These are phyloP conservation scores for Exophiala sp. DNA, from an alignment of 2,329 filamentous ascomycete species.

Conservation along the genomic window DNA sequence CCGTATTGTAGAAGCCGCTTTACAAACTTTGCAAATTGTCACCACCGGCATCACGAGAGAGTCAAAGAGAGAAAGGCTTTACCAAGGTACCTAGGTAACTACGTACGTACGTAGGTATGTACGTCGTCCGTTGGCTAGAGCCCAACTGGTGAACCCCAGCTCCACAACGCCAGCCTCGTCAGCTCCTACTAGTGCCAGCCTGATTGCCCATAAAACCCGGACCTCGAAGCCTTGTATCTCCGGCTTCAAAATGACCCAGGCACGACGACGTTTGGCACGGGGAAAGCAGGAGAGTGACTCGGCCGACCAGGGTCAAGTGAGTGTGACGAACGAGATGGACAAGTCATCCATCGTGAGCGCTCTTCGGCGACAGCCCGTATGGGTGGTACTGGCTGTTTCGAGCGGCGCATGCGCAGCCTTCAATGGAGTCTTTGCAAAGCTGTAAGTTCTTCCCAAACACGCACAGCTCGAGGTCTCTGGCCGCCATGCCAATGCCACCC, in stretches of 20 bases:
- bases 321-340: constrained; percentile 4
- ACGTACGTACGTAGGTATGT: too few species aligned
- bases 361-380: constrained; percentile 31
- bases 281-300: not conserved
- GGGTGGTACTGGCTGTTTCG: constrained; percentile 54
- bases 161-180: not conserved
- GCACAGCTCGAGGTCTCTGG: too few species aligned
- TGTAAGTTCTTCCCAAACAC: constrained; percentile 49
- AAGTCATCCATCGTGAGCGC: constrained; percentile 12
- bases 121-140: too few species aligned
- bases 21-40: too few species aligned
- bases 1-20: too few species aligned
- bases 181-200: not conserved
- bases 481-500: not conserved
- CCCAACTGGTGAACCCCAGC: not conserved
- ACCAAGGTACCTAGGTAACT: too few species aligned
- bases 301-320: not conserved
- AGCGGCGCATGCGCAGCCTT: constrained; percentile 58
- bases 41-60: too few species aligned
- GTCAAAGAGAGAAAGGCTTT: too few species aligned
- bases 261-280: constrained; percentile 6
- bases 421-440: constrained; percentile 62
- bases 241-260: constrained; percentile 10
- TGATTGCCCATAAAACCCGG: not conserved
- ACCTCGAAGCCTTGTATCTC: not conserved